Percentiles rank a stretch among this genome's conserved stretches.
Conservation (phyloP, 179 eudicot species). For the Corrigiola litoralis region DNA sequence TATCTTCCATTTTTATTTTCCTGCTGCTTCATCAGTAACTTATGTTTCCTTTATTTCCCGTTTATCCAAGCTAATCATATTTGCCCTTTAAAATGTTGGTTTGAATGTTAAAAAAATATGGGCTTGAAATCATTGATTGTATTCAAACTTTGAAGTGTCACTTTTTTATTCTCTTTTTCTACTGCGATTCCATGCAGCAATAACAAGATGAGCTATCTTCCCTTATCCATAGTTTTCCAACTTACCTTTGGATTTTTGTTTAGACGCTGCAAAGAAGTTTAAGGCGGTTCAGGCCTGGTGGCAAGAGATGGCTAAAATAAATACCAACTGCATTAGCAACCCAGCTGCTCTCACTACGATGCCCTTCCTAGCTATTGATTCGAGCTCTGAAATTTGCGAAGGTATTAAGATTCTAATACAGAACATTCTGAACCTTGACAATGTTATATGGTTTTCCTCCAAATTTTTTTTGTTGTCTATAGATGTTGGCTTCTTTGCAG, state of each 20-base stretch:
- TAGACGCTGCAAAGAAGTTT: constrained; percentile 59
- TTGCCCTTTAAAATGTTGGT: background rate
- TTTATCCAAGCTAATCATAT: background rate
- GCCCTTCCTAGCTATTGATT: constrained; percentile 28
- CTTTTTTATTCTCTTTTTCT: constrained; percentile 5
- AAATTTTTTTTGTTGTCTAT: background rate
- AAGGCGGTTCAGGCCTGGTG: constrained; percentile 83
- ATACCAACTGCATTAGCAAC: constrained; percentile 25
- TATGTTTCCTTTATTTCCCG: background rate
- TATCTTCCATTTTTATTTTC: background rate
- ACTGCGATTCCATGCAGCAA: background rate
- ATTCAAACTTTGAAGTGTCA: background rate
- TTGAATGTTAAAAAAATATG: background rate
- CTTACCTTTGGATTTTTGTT: background rate
- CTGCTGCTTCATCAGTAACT: background rate
- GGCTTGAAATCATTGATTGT: constrained; percentile 1
- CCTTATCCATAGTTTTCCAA: background rate
- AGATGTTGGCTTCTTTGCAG: too few relatives aligned
- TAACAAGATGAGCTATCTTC: background rate
- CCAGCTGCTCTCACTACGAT: constrained; percentile 25
- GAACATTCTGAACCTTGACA: background rate
- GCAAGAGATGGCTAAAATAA: constrained; percentile 79
- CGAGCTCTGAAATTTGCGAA: constrained; percentile 32
- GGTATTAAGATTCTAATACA: constrained; percentile 32
- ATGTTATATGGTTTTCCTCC: background rate